A percentile compares a stretch with the other conserved stretches of the same genome.
Evolutionary conservation across 169 alveolate genomes (phyloP).

Genomic region (Eimeria necatrix): DNA sequence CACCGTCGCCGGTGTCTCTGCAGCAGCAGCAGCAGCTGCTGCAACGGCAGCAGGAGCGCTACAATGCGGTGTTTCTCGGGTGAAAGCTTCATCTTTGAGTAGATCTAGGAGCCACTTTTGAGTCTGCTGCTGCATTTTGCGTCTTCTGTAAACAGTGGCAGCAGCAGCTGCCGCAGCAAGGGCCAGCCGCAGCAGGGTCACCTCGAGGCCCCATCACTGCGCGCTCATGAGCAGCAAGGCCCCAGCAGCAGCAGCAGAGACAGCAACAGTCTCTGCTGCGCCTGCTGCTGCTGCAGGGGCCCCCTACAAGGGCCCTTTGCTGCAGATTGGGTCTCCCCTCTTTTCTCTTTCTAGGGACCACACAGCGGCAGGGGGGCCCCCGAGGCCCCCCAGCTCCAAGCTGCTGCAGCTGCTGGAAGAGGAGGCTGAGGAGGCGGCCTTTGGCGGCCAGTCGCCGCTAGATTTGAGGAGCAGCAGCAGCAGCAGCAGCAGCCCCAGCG

Average conservation of each 20-base stretch:
- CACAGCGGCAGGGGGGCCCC: constrained; percentile 40
- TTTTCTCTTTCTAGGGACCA: neutral
- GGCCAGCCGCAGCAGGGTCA: constrained; percentile 16
- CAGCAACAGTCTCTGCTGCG: constrained; percentile 2
- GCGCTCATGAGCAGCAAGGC: neutral
- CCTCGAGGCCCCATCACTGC: neutral
- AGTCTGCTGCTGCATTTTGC: no score
- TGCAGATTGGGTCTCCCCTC: neutral
- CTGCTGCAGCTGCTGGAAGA: constrained; percentile 13
- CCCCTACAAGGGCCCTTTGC: neutral
- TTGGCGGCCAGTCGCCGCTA: neutral
- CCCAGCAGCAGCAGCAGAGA: neutral
- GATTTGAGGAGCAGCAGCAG: constrained; percentile 12
- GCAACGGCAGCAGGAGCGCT: constrained; percentile 1
- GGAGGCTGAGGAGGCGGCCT: neutral
- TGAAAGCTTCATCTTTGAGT: no score
- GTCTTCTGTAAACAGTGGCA: no score
- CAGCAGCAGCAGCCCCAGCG: constrained; percentile 41
- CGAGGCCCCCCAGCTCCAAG: neutral
- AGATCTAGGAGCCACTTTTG: no score
- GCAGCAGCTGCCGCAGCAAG: constrained; percentile 12
- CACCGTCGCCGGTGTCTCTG: neutral
- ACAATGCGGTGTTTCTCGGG: no score
- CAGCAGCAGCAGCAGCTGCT: neutral
- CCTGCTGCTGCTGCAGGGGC: constrained; percentile 36